A percentile compares a stretch with the other conserved stretches of the same genome.
Conservation (phyloP, 495 filamentous ascomycete genomes). For the Lasiosphaeris hirsuta region DNA sequence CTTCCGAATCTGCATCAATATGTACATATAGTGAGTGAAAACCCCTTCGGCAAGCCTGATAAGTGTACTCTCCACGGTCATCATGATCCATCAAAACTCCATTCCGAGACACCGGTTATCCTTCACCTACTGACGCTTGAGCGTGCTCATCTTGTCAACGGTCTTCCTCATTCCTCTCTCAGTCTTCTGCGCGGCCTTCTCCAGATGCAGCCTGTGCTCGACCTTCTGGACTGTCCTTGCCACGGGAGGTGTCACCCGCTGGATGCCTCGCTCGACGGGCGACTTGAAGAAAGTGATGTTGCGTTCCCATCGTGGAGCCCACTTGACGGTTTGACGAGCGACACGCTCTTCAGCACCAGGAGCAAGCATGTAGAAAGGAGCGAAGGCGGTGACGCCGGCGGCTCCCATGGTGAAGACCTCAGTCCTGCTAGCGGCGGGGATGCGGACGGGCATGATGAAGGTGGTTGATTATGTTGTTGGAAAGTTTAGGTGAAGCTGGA, state of each 20-base stretch:
- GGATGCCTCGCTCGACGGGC: constrained; percentile 41
- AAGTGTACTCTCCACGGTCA: constrained; percentile 2
- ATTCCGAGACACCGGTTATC: not conserved
- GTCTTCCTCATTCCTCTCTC: constrained; percentile 40
- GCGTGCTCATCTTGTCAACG: constrained; percentile 29
- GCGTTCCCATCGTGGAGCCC: constrained; percentile 50
- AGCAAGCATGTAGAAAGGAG: constrained; percentile 47
- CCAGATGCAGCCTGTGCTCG: constrained; percentile 40
- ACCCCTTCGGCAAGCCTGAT: not conserved
- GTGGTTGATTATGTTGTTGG: constrained; percentile 8
- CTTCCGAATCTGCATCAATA: not conserved
- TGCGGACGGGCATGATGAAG: constrained; percentile 45
- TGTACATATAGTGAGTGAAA: not conserved
- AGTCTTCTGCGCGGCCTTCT: constrained; percentile 42
- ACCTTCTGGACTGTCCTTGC: constrained; percentile 38
- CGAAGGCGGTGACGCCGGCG: constrained; percentile 41
- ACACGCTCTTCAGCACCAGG: constrained; percentile 46
- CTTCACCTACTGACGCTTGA: constrained; percentile 8
- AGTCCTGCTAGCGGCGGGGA: constrained; percentile 37
- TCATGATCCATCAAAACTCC: not conserved
- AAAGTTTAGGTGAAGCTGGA: constrained; percentile 1
- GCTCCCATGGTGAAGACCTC: constrained; percentile 43
- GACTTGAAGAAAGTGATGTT: constrained; percentile 45
- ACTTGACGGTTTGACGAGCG: constrained; percentile 39
- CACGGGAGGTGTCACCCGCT: constrained; percentile 39